Evolutionary conservation across 108 stramenopile genomes (phyloP).

Genomic region (Bacterosira constricta): DNA sequence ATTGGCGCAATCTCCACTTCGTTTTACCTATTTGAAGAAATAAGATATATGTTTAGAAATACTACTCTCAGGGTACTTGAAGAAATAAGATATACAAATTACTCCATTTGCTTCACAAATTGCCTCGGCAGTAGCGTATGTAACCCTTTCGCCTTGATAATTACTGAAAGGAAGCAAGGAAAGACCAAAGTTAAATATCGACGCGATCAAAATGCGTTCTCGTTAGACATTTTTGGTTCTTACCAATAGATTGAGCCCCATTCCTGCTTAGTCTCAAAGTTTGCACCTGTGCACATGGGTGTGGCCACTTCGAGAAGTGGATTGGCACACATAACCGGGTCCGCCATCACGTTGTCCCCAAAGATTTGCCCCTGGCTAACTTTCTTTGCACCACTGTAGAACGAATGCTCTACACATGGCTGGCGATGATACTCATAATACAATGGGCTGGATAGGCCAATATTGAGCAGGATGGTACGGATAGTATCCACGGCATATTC

Average conservation of each 20-base stretch:
- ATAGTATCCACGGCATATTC: conserved; percentile 64
- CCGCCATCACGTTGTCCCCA: background rate
- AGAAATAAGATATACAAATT: no score
- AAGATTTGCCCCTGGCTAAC: conserved; percentile 19
- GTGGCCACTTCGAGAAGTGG: conserved; percentile 27
- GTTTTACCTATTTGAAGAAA: no score
- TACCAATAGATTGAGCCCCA: conserved; percentile 2
- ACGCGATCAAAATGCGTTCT: no score
- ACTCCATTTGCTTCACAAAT: no score
- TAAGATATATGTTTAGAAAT: no score
- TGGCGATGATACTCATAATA: conserved; percentile 75
- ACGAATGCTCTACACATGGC: no score
- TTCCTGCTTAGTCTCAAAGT: background rate
- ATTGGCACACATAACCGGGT: conserved; percentile 40
- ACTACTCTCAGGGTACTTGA: no score
- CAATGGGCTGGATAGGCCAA: conserved; percentile 19
- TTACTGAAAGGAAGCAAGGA: conserved; percentile 1
- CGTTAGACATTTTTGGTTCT: no score
- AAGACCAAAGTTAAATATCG: no score
- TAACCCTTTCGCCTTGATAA: no score
- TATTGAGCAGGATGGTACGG: conserved; percentile 39
- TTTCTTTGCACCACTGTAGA: conserved; percentile 33
- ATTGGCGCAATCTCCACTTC: background rate
- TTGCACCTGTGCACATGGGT: conserved; percentile 22
- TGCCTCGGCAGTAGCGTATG: no score